Evolutionary conservation across 2,329 filamentous ascomycete species (phyloP).

Genomic region (Rutstroemia sp.): DNA sequence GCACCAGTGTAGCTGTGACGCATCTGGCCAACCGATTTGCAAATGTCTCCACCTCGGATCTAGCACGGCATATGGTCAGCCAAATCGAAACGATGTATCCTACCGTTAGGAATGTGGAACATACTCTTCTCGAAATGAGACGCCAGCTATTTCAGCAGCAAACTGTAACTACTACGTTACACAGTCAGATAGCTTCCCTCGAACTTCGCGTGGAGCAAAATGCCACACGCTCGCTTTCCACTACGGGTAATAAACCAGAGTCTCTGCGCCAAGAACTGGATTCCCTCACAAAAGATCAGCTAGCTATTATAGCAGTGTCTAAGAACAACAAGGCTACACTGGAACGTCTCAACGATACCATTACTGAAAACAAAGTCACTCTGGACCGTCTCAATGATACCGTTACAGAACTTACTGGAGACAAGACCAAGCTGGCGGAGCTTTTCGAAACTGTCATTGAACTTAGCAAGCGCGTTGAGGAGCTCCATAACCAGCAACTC

Average conservation of each 20-base stretch:
- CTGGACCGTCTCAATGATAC: not conserved
- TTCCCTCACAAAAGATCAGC: not conserved
- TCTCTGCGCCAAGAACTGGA: slow-evolving; percentile 5
- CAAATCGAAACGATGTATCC: slow-evolving; percentile 6
- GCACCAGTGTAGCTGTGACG: not conserved
- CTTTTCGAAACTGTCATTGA: too few species aligned
- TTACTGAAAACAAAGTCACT: not conserved
- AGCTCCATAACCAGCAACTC: too few species aligned
- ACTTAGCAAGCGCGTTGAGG: too few species aligned
- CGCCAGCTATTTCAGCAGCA: not conserved
- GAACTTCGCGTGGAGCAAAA: not conserved
- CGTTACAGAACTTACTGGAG: too few species aligned
- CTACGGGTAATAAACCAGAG: not conserved
- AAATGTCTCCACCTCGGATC: not conserved
- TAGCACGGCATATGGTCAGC: slow-evolving; percentile 2
- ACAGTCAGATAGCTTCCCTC: not conserved
- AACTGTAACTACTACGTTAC: not conserved
- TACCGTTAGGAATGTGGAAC: not conserved
- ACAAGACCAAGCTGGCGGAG: too few species aligned
- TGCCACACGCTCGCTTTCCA: not conserved
- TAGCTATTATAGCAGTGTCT: not conserved
- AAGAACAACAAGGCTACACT: not conserved
- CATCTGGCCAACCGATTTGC: slow-evolving; percentile 1
- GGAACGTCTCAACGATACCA: too few species aligned
- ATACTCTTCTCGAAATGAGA: not conserved